Conservation (phyloP, 805 yeast species). For the Candida rishiriensis region DNA sequence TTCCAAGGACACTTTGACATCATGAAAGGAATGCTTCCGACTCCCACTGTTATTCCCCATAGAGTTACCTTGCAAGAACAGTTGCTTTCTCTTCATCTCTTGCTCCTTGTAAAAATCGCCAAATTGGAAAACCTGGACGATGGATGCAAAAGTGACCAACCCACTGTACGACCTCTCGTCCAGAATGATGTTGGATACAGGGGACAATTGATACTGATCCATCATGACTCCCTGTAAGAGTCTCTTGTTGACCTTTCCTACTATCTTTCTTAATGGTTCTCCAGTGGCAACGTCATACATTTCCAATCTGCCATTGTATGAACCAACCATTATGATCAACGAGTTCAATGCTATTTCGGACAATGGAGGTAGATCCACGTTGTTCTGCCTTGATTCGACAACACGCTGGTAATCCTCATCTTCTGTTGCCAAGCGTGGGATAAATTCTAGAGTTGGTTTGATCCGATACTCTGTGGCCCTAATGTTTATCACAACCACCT, state of each 20-base stretch:
- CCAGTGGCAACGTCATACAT: conserved; percentile 42
- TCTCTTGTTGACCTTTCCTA: conserved; percentile 17
- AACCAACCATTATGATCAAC: conserved; percentile 33
- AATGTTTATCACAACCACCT: conserved; percentile 39
- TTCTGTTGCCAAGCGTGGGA: conserved; percentile 18
- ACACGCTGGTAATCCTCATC: conserved; percentile 18
- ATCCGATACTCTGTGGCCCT: conserved; percentile 26
- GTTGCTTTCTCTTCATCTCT: conserved; percentile 12
- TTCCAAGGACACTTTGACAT: conserved; percentile 30
- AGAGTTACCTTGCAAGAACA: conserved; percentile 15
- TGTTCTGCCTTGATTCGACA: conserved; percentile 5
- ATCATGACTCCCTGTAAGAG: conserved; percentile 8
- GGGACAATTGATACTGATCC: conserved; percentile 12
- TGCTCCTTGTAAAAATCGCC: conserved; percentile 31
- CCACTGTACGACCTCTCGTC: conserved; percentile 31
- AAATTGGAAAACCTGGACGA: conserved; percentile 43
- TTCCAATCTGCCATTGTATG: conserved; percentile 39
- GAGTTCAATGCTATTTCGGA: conserved; percentile 27
- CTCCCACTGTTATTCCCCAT: conserved; percentile 18
- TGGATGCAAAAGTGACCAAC: conserved; percentile 36
- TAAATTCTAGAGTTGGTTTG: conserved; percentile 15
- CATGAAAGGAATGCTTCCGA: conserved; percentile 19
- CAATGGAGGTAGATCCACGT: conserved; percentile 24
- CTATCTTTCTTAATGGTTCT: conserved; percentile 30
- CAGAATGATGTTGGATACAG: conserved; percentile 16